Conservation (phyloP, 148 eudicot species). For the Polygonum aviculare region DNA sequence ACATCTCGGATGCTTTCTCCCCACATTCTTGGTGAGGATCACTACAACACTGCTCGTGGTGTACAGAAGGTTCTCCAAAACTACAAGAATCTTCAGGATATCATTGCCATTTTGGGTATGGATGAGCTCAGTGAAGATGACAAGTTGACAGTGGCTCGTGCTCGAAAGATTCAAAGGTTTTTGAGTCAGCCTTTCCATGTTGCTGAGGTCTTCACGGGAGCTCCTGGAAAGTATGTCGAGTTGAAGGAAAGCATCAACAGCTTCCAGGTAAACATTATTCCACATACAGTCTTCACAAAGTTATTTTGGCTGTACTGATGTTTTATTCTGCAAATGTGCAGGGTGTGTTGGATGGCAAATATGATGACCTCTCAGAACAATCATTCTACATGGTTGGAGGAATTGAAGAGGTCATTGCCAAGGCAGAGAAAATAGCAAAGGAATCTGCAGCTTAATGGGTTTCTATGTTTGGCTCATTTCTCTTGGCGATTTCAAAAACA, state of each 20-base stretch:
- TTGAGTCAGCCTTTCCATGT: constrained; percentile 83
- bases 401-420: constrained; percentile 90
- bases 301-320: not conserved
- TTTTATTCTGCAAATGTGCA: constrained; percentile 13
- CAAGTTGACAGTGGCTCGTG: constrained; percentile 96
- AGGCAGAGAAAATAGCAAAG: constrained; percentile 96
- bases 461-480: not conserved
- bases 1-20: constrained; percentile 80
- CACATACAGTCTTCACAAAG: not conserved
- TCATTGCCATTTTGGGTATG: constrained; percentile 98
- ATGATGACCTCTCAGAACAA: constrained; percentile 90
- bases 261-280: constrained; percentile 61
- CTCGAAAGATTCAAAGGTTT: constrained; percentile 85
- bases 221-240: constrained; percentile 87
- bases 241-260: constrained; percentile 87
- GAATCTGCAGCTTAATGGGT: constrained; percentile 52
- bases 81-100: constrained; percentile 97
- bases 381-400: constrained; percentile 99
- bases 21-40: constrained; percentile 89
- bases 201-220: constrained; percentile 12
- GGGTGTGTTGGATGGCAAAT: constrained; percentile 98
- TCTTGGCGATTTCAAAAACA: not conserved
- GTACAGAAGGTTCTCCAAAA: constrained; percentile 95
- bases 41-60: constrained; percentile 97
- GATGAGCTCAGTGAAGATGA: constrained; percentile 99